A percentile compares a stretch with the other conserved stretches of the same genome.
Conservation (phyloP, 176 grass and related monocot genomes). For the Poa pratensis region DNA sequence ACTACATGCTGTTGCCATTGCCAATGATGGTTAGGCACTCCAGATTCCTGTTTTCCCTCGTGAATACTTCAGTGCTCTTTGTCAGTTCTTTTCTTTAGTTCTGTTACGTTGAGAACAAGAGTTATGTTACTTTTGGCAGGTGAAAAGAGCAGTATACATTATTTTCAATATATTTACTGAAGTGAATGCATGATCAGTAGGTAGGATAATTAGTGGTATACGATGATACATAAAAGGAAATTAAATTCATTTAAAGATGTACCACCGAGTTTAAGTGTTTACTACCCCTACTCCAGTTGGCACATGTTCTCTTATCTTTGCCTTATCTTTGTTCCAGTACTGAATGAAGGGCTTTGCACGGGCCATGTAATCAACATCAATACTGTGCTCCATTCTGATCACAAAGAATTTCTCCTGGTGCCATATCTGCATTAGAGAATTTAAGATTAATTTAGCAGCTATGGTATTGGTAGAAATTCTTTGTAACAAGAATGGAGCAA, state of each 20-base stretch:
- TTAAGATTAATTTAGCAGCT: neutral
- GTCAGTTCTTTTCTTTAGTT: neutral
- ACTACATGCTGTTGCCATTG: neutral
- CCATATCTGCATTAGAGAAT: neutral
- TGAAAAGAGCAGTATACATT: neutral
- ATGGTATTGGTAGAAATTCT: neutral
- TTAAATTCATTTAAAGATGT: neutral
- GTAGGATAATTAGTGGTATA: neutral
- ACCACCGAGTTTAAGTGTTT: neutral
- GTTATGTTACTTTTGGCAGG: neutral
- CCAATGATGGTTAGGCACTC: neutral
- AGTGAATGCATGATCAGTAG: constrained; percentile 8
- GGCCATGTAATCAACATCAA: neutral
- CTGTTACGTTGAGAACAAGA: neutral
- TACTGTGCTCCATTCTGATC: neutral
- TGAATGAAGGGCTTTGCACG: neutral
- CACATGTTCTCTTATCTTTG: neutral
- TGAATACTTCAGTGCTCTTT: neutral
- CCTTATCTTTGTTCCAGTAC: neutral
- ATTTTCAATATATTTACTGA: neutral
- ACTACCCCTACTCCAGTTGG: neutral
- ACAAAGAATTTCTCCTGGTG: neutral
- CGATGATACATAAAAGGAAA: neutral
- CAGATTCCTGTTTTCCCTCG: neutral
- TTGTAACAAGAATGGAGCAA: neutral